Evolutionary conservation across 257 asterid species (phyloP).

Genomic region (Lavandula angustifolia): DNA sequence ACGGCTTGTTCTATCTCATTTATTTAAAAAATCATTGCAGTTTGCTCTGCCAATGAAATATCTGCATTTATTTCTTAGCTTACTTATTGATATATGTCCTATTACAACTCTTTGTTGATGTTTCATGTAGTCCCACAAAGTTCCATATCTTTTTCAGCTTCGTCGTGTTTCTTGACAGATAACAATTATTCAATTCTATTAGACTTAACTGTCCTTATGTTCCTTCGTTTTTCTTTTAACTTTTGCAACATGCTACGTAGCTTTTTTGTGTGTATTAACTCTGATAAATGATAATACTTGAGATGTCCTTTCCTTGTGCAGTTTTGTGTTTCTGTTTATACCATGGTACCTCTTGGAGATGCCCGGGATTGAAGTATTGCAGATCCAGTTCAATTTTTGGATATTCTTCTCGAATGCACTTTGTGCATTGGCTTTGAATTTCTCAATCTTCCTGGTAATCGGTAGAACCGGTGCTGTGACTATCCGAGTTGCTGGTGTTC

Average conservation of each 20-base stretch:
- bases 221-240: slow-evolving; percentile 5
- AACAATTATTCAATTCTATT: background rate
- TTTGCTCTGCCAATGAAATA: background rate
- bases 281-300: slow-evolving; percentile 17
- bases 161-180: background rate
- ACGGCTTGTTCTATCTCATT: slow-evolving; percentile 11
- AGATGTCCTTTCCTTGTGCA: slow-evolving; percentile 45
- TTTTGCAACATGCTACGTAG: slow-evolving; percentile 18
- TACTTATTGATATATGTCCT: slow-evolving; percentile 7
- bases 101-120: background rate
- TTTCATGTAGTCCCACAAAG: background rate
- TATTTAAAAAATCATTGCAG: background rate
- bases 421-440: slow-evolving; percentile 90
- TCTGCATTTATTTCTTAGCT: slow-evolving; percentile 11
- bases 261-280: slow-evolving; percentile 12
- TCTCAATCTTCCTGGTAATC: slow-evolving; percentile 88
- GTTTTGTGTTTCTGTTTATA: slow-evolving; percentile 84
- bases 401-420: slow-evolving; percentile 98
- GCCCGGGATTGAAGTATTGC: slow-evolving; percentile 91
- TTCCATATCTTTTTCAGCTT: background rate
- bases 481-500: slow-evolving; percentile 93
- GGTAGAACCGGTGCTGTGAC: slow-evolving; percentile 99
- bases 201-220: background rate
- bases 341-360: slow-evolving; percentile 98
- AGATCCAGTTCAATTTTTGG: slow-evolving; percentile 84